Evolutionary conservation across 2,329 filamentous ascomycete species (phyloP).

Genomic region (Macrophomina pseudophaseolina): DNA sequence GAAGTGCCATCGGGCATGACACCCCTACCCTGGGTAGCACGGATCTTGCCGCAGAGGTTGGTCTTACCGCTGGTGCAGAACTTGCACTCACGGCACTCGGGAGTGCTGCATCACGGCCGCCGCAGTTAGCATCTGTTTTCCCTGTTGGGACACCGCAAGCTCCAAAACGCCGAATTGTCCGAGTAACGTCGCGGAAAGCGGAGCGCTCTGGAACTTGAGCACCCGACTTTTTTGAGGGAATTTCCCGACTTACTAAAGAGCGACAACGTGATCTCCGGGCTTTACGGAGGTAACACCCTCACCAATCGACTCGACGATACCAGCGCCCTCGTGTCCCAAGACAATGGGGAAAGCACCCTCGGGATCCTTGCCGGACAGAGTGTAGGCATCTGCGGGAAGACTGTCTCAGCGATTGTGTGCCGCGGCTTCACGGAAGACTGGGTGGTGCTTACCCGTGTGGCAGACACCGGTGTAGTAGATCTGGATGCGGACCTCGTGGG

Average conservation of each 20-base stretch:
- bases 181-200: not conserved
- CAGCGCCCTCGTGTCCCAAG: slow-evolving; percentile 50
- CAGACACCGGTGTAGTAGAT: slow-evolving; percentile 98
- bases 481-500: slow-evolving; percentile 95
- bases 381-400: slow-evolving; percentile 64
- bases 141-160: slow-evolving; percentile 2
- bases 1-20: slow-evolving; percentile 97
- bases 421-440: not conserved
- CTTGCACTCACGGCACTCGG: slow-evolving; percentile 97
- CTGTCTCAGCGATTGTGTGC: slow-evolving; percentile 1
- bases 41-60: slow-evolving; percentile 98
- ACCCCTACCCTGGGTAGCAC: slow-evolving; percentile 92
- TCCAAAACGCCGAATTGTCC: not conserved
- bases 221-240: slow-evolving; percentile 2
- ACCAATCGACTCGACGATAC: slow-evolving; percentile 64
- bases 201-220: not conserved
- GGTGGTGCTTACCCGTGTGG: slow-evolving; percentile 75
- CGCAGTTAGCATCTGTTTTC: slow-evolving; percentile 1
- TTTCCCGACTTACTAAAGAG: slow-evolving; percentile 44
- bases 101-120: slow-evolving; percentile 68
- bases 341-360: slow-evolving; percentile 65
- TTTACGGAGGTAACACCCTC: slow-evolving; percentile 96
- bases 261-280: slow-evolving; percentile 81
- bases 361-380: slow-evolving; percentile 79
- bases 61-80: slow-evolving; percentile 99